Evolutionary conservation across 192 early-diverging fungal species (phyloP), one percentile per base, ranked within the genome.

Genomic region (Funneliformis mosseae): DNA sequence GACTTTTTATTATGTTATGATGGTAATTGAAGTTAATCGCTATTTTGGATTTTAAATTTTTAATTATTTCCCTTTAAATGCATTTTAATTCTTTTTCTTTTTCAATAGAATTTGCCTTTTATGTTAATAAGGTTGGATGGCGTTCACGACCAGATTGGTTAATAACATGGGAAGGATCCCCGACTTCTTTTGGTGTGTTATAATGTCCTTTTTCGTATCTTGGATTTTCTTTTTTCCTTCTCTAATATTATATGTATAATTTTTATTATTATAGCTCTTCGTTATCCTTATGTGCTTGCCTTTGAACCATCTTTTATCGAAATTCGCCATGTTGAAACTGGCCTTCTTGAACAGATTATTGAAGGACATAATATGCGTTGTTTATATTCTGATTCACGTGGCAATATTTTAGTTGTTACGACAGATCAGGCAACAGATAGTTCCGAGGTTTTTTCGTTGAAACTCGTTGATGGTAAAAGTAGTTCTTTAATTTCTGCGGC

Each of bases 251-350:
- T 23, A 28, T 25, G 11, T 1, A 48, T 4, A 46, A 28, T 10
- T 18, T 27, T 73, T 27, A 16, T 28, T 50, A 38, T 27, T 23
- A 11, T 68, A 79, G 93, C 94, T 39, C 91, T 92, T 33, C 83
- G 89, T 33, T 87, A 93, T 50, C 96, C 96, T 33, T 99, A 96
- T 80, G 85, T 99, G 46, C 84, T 98, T 77, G 96, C 97, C 0
- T 99, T 96, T 84, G 95, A 98, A 66, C 85, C 92, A 7, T 90
- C 88, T 59, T 97, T 98, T 80, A 95, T 99, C 80, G 97, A 99
- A 83, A 87, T 99, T 43, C 90, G 94, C 60, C 86, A 96, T 78
- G 88, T 95, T 4, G 91, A 95, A 80, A 94, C 92, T 3, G 94
- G 91, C 41, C 82, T 88, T 48, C 82, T 93, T 11, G 84, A 89